Base-by-base conservation (phyloP, 257 asterid species). In the Solanum okadae region DNA sequence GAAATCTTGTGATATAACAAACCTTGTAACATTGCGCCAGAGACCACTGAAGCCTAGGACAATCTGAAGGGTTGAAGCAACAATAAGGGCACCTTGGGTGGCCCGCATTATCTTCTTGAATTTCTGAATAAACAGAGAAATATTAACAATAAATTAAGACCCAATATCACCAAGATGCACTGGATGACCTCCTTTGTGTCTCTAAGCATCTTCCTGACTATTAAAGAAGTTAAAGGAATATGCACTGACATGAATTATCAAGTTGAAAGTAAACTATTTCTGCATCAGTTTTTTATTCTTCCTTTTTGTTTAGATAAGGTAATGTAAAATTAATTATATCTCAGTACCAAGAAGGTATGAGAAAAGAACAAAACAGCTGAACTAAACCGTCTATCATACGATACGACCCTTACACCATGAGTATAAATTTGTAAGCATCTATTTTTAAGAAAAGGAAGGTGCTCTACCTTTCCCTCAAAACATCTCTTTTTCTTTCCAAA, bases 41-140 rank as follows among this genome's bases (percentile, higher is more conserved):
- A 91, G 92, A 63, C 92, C 92, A 82, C 92, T 91, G 86, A 91
- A 91, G 23, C 92, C 92, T 5, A 91, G 91, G 85, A 89, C 92
- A 78, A 91, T 91, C 86, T 91, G 91, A 68, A 91, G 73, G 27
- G 92, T 91, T 6, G 92, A 91, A 75, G 92, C 92, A 89, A 91
- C 73, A 35, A 91, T 91, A 65, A 89, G 82, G 18, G 92, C 90
- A 82, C 92, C 92, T 76, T 91, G 92, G 34, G 91, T 91, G 56
- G 92, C 92, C 63, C 92, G 87, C 91, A 91, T 91, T 87, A 87
- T 76, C 90, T 91, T 91, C 89, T 89, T 91, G 88, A 91, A 91
- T 87, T 86, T 91, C 92, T 91, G 89, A 56, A 61, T 49, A 83
- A 77, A 49, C 40, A 82, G 38, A 49, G 86, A 82, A 81, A 29